Conservation (phyloP, 2,329 filamentous ascomycete genomes). For the Tolypocladium paradoxum region DNA sequence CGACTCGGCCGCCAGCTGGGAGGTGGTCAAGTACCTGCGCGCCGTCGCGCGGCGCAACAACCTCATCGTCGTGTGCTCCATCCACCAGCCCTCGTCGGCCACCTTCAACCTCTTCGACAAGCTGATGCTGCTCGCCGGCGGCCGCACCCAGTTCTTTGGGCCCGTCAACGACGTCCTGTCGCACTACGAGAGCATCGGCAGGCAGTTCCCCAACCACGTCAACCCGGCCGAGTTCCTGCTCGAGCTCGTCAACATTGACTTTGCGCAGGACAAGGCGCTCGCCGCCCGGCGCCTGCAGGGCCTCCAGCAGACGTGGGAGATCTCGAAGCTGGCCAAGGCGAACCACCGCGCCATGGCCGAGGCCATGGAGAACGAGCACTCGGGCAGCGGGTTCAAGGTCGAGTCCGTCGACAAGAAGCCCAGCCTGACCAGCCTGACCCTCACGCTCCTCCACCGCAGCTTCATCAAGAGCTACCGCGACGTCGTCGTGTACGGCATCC, state of each 20-base stretch:
- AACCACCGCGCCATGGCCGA: background rate
- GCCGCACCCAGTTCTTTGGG: conserved; percentile 65
- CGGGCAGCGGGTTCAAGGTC: conserved; percentile 11
- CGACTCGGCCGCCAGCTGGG: conserved; percentile 65
- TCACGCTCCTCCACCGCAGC: conserved; percentile 63
- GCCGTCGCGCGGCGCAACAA: conserved; percentile 56
- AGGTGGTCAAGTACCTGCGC: conserved; percentile 66
- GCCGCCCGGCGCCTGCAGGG: conserved; percentile 25
- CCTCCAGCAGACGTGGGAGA: conserved; percentile 15
- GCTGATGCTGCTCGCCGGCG: conserved; percentile 60
- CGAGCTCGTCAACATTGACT: conserved; percentile 70
- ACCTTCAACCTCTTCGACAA: conserved; percentile 77
- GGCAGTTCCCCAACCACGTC: conserved; percentile 54
- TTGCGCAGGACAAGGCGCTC: conserved; percentile 37
- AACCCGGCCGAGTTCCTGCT: conserved; percentile 77
- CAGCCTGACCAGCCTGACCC: conserved; percentile 36
- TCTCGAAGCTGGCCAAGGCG: background rate
- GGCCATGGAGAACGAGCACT: background rate
- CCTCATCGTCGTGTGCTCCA: conserved; percentile 69
- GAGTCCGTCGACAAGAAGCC: conserved; percentile 23
- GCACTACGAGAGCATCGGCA: conserved; percentile 54
- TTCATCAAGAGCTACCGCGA: conserved; percentile 81
- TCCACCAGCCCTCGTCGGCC: conserved; percentile 74
- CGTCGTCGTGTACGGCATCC: conserved; percentile 72
- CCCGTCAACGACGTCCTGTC: conserved; percentile 42